Percentiles rank a stretch among this genome's conserved stretches.
phyloP scores from a whole-genome alignment of 192 early-diverging fungal genomes.

The Backusella parvicylindrica region DNA sequence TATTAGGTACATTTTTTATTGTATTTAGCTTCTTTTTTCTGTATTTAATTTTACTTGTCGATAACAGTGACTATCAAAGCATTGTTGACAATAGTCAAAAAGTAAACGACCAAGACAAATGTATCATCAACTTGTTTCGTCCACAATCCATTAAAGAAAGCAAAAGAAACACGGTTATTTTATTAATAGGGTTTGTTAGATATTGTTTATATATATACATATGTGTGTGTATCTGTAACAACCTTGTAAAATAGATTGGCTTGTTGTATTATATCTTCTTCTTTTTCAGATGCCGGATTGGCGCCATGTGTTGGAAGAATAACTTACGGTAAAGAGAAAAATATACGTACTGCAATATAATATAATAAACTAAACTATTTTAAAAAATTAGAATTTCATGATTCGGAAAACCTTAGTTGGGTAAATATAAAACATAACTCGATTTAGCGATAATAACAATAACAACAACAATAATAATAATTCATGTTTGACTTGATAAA shows the following conservation, averaged over 20 bases:
- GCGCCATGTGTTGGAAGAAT: neutral
- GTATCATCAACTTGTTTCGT: neutral
- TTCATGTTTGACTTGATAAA: neutral
- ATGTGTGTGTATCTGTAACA: neutral
- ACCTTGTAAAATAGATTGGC: neutral
- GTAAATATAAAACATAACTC: neutral
- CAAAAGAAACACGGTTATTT: neutral
- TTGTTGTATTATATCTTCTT: neutral
- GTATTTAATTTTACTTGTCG: neutral
- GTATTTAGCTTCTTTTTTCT: neutral
- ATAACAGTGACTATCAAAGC: neutral
- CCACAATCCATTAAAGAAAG: neutral
- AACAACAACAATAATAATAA: neutral
- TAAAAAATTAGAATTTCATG: neutral
- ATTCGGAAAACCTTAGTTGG: neutral
- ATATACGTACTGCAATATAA: too few species aligned
- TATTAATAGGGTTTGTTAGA: neutral
- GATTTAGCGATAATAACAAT: too few species aligned
- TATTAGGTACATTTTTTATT: neutral
- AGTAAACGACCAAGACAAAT: neutral
- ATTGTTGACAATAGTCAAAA: neutral
- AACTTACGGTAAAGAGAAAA: neutral
- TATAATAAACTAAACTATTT: too few species aligned
- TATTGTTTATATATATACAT: neutral
- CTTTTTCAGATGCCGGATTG: neutral